Evolutionary conservation across 768 basidiomycete species (phyloP).

Genomic region (Trametes cinnabarina): DNA sequence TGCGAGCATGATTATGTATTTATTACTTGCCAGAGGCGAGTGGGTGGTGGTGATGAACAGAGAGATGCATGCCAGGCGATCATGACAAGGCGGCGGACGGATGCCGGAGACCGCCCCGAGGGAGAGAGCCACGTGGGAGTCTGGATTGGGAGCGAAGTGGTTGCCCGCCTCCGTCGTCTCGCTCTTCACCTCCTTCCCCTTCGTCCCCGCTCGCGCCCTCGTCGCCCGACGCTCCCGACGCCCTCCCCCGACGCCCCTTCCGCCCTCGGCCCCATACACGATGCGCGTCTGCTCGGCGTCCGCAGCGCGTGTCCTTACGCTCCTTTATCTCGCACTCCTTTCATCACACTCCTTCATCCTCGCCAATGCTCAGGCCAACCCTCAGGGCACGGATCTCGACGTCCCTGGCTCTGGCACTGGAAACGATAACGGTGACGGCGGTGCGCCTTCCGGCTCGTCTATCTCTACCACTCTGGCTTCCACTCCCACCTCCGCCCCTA

Average conservation of each 20-base stretch:
- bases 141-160: too few relatives aligned
- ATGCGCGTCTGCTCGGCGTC: constrained; percentile 30
- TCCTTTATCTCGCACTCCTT: constrained; percentile 33
- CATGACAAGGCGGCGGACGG: neutral
- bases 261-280: constrained; percentile 10
- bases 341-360: constrained; percentile 29
- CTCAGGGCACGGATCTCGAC: neutral
- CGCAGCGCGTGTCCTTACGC: constrained; percentile 29
- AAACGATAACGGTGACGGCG: neutral
- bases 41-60: neutral
- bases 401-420: neutral
- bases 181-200: neutral
- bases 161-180: neutral
- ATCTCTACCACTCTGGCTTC: neutral
- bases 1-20: neutral
- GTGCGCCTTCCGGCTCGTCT: neutral
- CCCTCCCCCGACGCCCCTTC: constrained; percentile 12
- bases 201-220: constrained; percentile 3
- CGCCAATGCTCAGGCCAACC: constrained; percentile 17
- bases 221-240: constrained; percentile 20
- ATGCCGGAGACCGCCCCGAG: neutral
- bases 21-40: neutral
- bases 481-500: neutral
- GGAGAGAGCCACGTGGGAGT: neutral
- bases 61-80: too few relatives aligned